These are phyloP conservation scores for Microcyclospora pomicola DNA, from an alignment of 2,329 filamentous ascomycete species.

Conservation along the genomic window DNA sequence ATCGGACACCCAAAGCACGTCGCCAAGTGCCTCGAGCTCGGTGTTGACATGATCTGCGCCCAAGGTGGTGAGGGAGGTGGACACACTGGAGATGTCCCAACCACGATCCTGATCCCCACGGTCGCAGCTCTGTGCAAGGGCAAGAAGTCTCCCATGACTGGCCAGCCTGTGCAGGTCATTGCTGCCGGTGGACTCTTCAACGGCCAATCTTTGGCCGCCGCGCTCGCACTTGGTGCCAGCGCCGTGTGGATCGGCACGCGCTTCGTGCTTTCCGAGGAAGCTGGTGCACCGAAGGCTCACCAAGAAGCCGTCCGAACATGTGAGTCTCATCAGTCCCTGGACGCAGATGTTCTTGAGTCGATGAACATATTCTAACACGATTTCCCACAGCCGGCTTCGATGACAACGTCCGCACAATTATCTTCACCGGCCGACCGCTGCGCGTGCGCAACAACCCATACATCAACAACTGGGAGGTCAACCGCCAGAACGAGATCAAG, in stretches of 20 bases:
- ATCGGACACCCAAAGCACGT: constrained; percentile 99
- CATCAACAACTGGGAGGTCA: constrained; percentile 91
- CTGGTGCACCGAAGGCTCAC: constrained; percentile 82
- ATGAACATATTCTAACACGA: constrained; percentile 22
- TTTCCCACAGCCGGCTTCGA: constrained; percentile 77
- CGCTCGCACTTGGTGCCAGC: constrained; percentile 81
- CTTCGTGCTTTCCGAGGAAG: constrained; percentile 88
- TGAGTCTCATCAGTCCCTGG: constrained; percentile 8
- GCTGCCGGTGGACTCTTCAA: constrained; percentile 91
- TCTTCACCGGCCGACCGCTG: constrained; percentile 93
- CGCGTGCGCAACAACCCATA: constrained; percentile 89
- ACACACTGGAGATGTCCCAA: constrained; percentile 66
- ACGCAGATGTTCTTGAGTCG: constrained; percentile 1
- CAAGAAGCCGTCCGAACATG: constrained; percentile 84
- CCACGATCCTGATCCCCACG: constrained; percentile 79
- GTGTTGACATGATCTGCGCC: constrained; percentile 92
- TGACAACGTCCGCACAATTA: constrained; percentile 92
- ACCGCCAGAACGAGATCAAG: constrained; percentile 82
- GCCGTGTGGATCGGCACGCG: constrained; percentile 95
- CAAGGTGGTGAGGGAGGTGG: constrained; percentile 96
- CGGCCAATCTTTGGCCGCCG: constrained; percentile 75
- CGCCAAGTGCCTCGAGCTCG: constrained; percentile 82
- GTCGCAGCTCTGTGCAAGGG: constrained; percentile 71
- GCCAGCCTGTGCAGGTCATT: constrained; percentile 75
- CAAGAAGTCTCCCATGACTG: constrained; percentile 75